Evolutionary conservation across 108 stramenopile genomes (phyloP), one percentile per base, ranked within the genome.

Genomic region (Nitzschia sp.): DNA sequence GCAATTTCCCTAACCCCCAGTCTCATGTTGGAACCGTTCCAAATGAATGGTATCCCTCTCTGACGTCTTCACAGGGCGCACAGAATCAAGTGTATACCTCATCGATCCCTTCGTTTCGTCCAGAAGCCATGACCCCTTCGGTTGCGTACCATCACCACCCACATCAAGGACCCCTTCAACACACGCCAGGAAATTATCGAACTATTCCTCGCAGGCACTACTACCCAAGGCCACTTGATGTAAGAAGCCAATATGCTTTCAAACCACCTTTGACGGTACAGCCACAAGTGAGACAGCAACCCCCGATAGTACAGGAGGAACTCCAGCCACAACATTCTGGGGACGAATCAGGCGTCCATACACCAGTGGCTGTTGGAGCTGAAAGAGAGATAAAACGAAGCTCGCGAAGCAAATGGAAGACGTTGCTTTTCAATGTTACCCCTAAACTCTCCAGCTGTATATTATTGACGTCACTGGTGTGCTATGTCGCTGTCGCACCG

Each of bases 401-500:
- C 1, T 1, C 29, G 29, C 29, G 3, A 34, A 5, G 29, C 29
- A 34, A 34, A 34, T 34, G 29, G 29, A 34, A 34, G 29, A 34
- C 29, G 29, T 3, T 34, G 29, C 29, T 34, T 34, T 34, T 34
- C 29, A 34, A 34, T 34, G 29, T 34, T 34, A 69, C 86, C 17
- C 82, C 83, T 43, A 86, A 92, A 64, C 51, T 89, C 11, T 52
- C 51, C 9, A 69, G 87, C 46, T 65, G 76, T 40, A 41, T 73
- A 3, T 57, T 83, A 1, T 66, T 80, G 17, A 60, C 79, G 12
- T 52, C 70, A 1, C 24, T 83, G 14, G 53, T 86, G 14, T 80
- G 82, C 22, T 94, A 90, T 64, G 73, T 80, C 40, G 89, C 82
- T 12, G 93, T 94, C 3, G 90, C 93, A 25, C 93, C 93, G 3